phyloP scores from a whole-genome alignment of 176 grass and related monocot species.

The Carex parvula region DNA sequence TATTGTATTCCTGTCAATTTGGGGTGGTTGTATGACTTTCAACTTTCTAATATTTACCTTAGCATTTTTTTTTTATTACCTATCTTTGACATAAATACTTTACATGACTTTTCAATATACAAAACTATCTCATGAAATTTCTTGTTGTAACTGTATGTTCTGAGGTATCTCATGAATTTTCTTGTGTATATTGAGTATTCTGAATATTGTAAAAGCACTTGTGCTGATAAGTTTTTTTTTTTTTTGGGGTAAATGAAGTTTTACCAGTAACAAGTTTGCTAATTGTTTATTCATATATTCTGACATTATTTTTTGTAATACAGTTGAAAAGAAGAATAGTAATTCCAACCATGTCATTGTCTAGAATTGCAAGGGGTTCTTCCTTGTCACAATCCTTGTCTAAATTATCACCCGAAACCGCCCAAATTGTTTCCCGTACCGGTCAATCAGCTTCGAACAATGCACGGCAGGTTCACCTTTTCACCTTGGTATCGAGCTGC shows the following conservation, averaged over 20 bases:
- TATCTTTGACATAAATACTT: neutral
- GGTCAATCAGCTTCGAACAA: neutral
- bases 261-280: neutral
- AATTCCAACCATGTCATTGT: constrained; percentile 36
- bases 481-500: neutral
- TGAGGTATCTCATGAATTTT: neutral
- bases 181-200: neutral
- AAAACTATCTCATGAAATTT: neutral
- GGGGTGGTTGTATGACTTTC: neutral
- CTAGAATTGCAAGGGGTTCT: constrained; percentile 50
- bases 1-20: neutral
- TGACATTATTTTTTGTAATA: neutral
- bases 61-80: neutral
- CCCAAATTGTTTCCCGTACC: neutral
- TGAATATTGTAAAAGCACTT: neutral
- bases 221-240: neutral
- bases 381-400: constrained; percentile 44
- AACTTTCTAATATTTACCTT: neutral
- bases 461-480: neutral
- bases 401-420: constrained; percentile 34
- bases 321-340: constrained; percentile 4
- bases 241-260: neutral
- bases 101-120: neutral
- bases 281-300: neutral
- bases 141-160: neutral